phyloP scores from a whole-genome alignment of 1,284 basidiomycete species.

The Cutaneotrichosporon cyanovorans region DNA sequence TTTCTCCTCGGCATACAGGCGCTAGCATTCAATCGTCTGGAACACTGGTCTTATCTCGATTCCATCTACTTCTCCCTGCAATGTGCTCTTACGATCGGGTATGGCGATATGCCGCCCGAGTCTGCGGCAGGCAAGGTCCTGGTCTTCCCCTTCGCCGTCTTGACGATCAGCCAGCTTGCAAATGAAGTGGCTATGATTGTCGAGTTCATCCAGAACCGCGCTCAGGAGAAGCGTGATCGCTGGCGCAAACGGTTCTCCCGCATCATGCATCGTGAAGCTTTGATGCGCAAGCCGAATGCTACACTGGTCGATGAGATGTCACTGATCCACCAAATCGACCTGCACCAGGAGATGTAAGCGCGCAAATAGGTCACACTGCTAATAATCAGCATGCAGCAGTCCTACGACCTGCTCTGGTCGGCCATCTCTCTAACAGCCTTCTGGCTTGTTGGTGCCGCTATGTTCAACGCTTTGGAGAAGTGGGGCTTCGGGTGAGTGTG shows the following conservation, averaged over 20 bases:
- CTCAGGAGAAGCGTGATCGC: conserved; percentile 27
- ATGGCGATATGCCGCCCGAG: conserved; percentile 38
- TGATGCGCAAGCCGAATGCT: conserved; percentile 25
- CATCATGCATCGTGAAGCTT: conserved; percentile 32
- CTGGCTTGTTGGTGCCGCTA: conserved; percentile 42
- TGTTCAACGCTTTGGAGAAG: conserved; percentile 39
- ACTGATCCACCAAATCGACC: conserved; percentile 40
- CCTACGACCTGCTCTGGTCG: conserved; percentile 41
- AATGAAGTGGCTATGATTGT: conserved; percentile 46
- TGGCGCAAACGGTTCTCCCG: conserved; percentile 40
- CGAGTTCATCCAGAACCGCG: conserved; percentile 33
- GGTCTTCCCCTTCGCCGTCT: conserved; percentile 44
- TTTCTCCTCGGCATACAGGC: conserved; percentile 39
- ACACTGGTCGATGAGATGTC: conserved; percentile 43
- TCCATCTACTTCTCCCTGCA: conserved; percentile 30
- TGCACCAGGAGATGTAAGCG: conserved; percentile 37
- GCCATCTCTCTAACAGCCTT: conserved; percentile 36
- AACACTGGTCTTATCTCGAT: conserved; percentile 41
- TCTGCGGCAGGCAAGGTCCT: conserved; percentile 39
- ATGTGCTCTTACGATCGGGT: conserved; percentile 41
- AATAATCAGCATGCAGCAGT: conserved; percentile 30
- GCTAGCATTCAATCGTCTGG: conserved; percentile 35
- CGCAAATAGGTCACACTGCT: background rate
- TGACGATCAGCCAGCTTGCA: conserved; percentile 45
- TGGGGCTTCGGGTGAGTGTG: conserved; percentile 39